Conservation (phyloP, 139 green algal species). For the Chlorella sp. region DNA sequence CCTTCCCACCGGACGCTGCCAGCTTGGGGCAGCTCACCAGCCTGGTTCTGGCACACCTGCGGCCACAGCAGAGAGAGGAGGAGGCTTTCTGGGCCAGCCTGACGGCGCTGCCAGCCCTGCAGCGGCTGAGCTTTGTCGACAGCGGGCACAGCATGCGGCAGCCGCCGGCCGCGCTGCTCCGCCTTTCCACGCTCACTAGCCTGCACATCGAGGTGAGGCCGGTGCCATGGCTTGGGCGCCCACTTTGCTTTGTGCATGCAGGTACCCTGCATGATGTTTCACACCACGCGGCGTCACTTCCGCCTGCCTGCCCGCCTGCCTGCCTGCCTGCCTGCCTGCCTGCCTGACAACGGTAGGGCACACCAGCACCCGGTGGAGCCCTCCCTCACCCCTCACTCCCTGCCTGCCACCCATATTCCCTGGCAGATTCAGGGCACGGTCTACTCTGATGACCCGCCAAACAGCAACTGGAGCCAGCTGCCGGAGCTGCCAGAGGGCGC, state of each 20-base stretch:
- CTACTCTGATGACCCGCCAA: background rate
- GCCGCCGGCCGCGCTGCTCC: conserved; percentile 1
- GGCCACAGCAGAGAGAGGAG: background rate
- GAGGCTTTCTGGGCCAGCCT: conserved; percentile 1
- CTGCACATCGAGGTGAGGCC: background rate
- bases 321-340: background rate
- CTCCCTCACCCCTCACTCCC: background rate
- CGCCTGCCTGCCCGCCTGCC: background rate
- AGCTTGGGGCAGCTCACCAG: background rate
- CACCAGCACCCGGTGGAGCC: background rate
- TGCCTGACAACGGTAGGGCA: background rate
- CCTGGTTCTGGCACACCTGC: background rate
- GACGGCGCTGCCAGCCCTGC: background rate
- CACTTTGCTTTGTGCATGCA: too few relatives aligned
- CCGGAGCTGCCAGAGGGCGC: background rate
- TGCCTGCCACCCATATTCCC: background rate
- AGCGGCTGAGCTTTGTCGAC: background rate
- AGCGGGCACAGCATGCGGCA: background rate
- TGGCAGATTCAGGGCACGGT: background rate
- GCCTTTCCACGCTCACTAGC: background rate
- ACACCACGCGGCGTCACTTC: too few relatives aligned
- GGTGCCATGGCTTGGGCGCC: background rate
- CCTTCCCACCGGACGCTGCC: background rate
- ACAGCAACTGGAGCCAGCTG: conserved; percentile 2
- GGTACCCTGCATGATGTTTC: too few relatives aligned